Conservation (phyloP, 177 flowering plant species). For the Telopea speciosissima region DNA sequence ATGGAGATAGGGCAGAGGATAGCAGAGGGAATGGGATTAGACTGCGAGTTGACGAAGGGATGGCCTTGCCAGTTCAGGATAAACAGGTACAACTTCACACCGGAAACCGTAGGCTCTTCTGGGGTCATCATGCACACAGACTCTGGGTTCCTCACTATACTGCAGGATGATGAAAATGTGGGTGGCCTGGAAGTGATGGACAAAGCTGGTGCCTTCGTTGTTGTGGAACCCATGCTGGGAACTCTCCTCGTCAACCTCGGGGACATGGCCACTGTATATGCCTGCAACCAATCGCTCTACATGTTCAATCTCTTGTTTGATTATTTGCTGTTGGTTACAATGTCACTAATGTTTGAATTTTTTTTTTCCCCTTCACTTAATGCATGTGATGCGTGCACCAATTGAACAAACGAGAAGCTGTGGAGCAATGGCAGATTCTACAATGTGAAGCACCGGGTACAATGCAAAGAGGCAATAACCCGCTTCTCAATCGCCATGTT, state of each 20-base stretch:
- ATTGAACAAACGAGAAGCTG: slow-evolving; percentile 16
- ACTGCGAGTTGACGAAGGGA: slow-evolving; percentile 19
- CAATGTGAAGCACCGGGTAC: slow-evolving; percentile 56
- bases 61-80: slow-evolving; percentile 61
- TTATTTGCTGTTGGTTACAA: background rate
- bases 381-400: too few species aligned
- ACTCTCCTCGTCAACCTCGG: slow-evolving; percentile 58
- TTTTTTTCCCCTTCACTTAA: too few species aligned
- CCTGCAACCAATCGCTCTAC: too few species aligned
- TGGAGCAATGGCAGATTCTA: slow-evolving; percentile 65
- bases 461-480: slow-evolving; percentile 35
- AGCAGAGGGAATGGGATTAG: slow-evolving; percentile 38
- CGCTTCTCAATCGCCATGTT: slow-evolving; percentile 47
- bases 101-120: slow-evolving; percentile 37
- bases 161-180: slow-evolving; percentile 56
- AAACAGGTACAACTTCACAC: slow-evolving; percentile 57
- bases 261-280: slow-evolving; percentile 44
- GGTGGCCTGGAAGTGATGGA: slow-evolving; percentile 60
- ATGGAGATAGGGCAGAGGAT: slow-evolving; percentile 35
- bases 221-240: slow-evolving; percentile 46
- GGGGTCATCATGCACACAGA: slow-evolving; percentile 56
- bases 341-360: background rate
- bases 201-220: slow-evolving; percentile 30
- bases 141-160: slow-evolving; percentile 58
- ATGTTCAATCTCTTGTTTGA: background rate